Conservation (phyloP, 768 basidiomycete species). For the Hortiboletus flavorubellus region DNA sequence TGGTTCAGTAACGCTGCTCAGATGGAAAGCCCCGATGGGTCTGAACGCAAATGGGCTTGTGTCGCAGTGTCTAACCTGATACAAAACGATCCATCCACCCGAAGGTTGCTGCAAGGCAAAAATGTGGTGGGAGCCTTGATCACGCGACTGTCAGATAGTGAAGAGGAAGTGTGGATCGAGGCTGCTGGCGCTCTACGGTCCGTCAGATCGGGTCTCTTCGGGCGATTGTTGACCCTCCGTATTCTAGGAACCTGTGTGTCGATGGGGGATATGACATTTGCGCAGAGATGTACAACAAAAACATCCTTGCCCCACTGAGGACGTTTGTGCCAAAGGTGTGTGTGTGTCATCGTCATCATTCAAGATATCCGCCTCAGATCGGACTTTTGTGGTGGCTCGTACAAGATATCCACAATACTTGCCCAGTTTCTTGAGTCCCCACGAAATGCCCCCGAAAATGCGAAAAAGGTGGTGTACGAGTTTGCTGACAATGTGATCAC, state of each 20-base stretch:
- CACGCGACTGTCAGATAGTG: slow-evolving; percentile 80
- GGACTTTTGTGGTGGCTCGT: neutral
- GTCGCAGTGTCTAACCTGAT: slow-evolving; percentile 95
- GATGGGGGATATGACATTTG: slow-evolving; percentile 96
- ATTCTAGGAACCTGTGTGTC: slow-evolving; percentile 82
- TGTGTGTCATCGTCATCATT: neutral
- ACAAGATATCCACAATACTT: slow-evolving; percentile 70
- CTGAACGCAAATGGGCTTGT: slow-evolving; percentile 93
- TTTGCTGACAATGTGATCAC: slow-evolving; percentile 93
- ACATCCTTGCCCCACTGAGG: slow-evolving; percentile 73
- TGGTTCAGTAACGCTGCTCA: slow-evolving; percentile 26
- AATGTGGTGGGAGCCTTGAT: slow-evolving; percentile 87
- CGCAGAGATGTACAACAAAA: slow-evolving; percentile 97
- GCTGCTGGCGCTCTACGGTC: slow-evolving; percentile 86
- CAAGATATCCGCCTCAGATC: neutral
- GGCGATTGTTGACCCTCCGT: slow-evolving; percentile 6
- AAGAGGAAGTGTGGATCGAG: slow-evolving; percentile 90
- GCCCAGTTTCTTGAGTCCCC: slow-evolving; percentile 61
- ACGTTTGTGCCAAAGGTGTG: slow-evolving; percentile 76
- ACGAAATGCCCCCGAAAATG: slow-evolving; percentile 63
- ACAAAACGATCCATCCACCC: slow-evolving; percentile 90
- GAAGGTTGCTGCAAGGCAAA: slow-evolving; percentile 85
- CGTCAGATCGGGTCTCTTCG: slow-evolving; percentile 17
- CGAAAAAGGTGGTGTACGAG: slow-evolving; percentile 75
- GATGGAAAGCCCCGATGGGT: slow-evolving; percentile 73